Evolutionary conservation across 176 grass and related monocot genomes (phyloP), one percentile per base, ranked within the genome.

Genomic region (Aechmea fasciata): DNA sequence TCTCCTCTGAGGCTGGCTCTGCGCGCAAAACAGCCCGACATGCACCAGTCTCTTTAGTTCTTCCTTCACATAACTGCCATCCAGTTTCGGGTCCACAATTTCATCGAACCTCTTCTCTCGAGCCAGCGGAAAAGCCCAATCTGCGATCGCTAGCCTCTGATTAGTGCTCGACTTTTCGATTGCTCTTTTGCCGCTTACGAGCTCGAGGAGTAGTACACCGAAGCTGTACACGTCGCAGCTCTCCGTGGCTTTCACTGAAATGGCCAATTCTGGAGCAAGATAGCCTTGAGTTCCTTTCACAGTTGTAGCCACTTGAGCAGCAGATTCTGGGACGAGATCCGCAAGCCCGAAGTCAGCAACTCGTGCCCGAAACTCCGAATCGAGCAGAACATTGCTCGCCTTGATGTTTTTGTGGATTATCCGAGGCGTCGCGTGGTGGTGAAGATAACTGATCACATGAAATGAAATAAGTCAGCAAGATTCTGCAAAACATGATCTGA

Each of bases 181-280:
- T 47, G 91, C 81, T 63, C 74, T 90, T 80, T 72, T 87, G 65
- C 91, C 91, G 72, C 87, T 96, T 51, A 67, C 18, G 2, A 96
- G 74, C 73, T 96, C 91, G 72, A 96, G 25, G 0, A 96, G 79
- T 49, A 96, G 73, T 55, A 90, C 77, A 12, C 91, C 91, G 48
- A 96, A 96, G 73, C 91, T 96, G 25, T 90, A 96, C 11, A 90
- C 70, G 64, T 96, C 91, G 67, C 78, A 96, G 28, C 81, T 76
- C 75, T 26, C 10, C 2, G 87, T 87, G 51, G 81, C 84, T 22
- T 96, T 87, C 51, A 79, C 91, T 69, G 75, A 84, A 75, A 84
- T 87, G 29, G 85, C 54, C 51, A 80, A 96, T 66, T 96, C 91
- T 48, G 91, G 91, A 65, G 87, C 84, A 70, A 90, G 75, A 76